A percentile compares a stretch with the other conserved stretches of the same genome.
Evolutionary conservation across 179 eudicot species (phyloP).

Genomic region (Beta corolliflora): DNA sequence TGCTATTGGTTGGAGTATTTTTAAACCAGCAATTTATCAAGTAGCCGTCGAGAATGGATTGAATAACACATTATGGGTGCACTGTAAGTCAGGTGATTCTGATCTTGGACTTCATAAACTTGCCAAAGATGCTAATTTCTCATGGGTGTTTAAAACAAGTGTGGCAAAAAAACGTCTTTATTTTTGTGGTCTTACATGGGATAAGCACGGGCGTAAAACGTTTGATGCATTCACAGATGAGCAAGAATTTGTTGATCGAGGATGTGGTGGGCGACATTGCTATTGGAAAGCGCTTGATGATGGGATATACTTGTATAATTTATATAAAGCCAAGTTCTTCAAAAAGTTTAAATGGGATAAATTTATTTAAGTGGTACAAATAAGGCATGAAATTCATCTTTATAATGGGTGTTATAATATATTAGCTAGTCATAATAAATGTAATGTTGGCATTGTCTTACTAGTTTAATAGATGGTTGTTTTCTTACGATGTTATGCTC

Average conservation of each 20-base stretch:
- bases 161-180: background rate
- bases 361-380: background rate
- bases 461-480: too few species aligned
- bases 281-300: constrained; percentile 9
- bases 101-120: constrained; percentile 4
- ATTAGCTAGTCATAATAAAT: background rate
- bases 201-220: background rate
- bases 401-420: background rate
- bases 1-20: background rate
- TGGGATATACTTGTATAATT: constrained; percentile 16
- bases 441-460: too few species aligned
- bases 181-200: constrained; percentile 14
- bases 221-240: constrained; percentile 15
- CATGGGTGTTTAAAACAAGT: background rate
- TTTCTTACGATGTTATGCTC: too few species aligned
- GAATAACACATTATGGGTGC: constrained; percentile 4
- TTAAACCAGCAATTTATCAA: background rate
- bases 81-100: constrained; percentile 7
- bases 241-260: constrained; percentile 6
- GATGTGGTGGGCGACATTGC: constrained; percentile 23
- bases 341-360: constrained; percentile 14
- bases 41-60: constrained; percentile 9
- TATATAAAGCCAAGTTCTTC: background rate
- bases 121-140: background rate
- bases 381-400: background rate